Base-by-base conservation (phyloP, 768 basidiomycete genomes). In the Kwoniella sp. region DNA sequence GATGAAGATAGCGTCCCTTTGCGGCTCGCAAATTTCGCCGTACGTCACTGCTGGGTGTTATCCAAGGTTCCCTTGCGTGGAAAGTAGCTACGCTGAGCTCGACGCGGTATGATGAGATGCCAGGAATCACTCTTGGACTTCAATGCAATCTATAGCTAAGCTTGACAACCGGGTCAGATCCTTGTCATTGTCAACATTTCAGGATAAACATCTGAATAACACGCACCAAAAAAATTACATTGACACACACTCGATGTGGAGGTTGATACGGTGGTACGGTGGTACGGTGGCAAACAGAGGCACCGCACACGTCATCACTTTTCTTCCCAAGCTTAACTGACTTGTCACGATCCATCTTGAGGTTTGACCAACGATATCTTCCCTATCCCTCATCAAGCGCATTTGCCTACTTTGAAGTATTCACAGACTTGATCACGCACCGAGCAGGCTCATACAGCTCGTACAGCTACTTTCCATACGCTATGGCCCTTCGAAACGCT, bases 231-330 rank as follows among this genome's bases (percentile, higher is more conserved):
- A 37, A 37, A 26, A 11, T 55, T 23, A 30, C 38, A 17, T 17
- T 45, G 41, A 11, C 4, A 8, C 41, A 13, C 13, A 13, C 13
- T 37, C 7, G 5, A 37, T 37, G 41, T 45, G 41, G 41, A 45
- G 41, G 41, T 45, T 7, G 9, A 20, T 45, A 11, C 20, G n/a
- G n/a, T n/a, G n/a, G n/a, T n/a, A n/a, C n/a, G n/a, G 4, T 17
- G 20, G 4, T 37, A 37, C 34, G 34, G 34, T 37, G 34, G 34
- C 34, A 37, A 37, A 37, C 5, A 37, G 34, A 37, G 34, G 9
- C 41, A 20, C 15, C 41, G 41, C 41, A 45, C 41, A 62, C 61
- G 53, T 62, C 61, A 62, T 62, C 61, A 62, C 61, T 62, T 62
- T 62, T 51, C 22, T 4, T 13, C 22, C 9, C 22, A n/a, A n/a